phyloP scores from a whole-genome alignment of 2,329 filamentous ascomycete species.

The Sporothrix euskadiensis region DNA sequence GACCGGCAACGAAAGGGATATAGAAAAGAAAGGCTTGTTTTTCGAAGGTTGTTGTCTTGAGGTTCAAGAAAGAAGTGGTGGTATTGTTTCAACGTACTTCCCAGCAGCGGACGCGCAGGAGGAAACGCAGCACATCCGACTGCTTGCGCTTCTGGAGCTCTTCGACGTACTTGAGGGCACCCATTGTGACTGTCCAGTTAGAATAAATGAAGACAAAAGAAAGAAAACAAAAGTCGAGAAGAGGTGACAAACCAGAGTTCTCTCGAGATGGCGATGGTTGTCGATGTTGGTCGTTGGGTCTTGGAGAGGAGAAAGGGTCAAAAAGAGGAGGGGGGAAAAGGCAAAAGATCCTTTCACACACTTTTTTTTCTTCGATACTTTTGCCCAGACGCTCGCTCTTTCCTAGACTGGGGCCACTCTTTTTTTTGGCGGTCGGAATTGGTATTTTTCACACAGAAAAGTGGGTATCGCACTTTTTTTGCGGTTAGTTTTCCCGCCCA shows the following conservation, averaged over 20 bases:
- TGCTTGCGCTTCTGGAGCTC: slow-evolving; percentile 99
- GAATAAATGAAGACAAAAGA: not conserved
- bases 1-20: slow-evolving; percentile 14
- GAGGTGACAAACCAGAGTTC: slow-evolving; percentile 23
- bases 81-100: slow-evolving; percentile 71
- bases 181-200: slow-evolving; percentile 70
- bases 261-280: slow-evolving; percentile 25
- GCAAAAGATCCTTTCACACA: slow-evolving; percentile 16
- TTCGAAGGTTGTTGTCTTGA: slow-evolving; percentile 20
- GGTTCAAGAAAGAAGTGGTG: not conserved
- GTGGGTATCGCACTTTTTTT: slow-evolving; percentile 25
- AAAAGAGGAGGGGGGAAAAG: slow-evolving; percentile 12
- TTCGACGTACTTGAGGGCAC: slow-evolving; percentile 99
- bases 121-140: slow-evolving; percentile 99
- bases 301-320: not conserved
- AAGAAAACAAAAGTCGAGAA: not conserved
- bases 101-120: slow-evolving; percentile 99
- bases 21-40: slow-evolving; percentile 9
- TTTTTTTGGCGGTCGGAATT: slow-evolving; percentile 17
- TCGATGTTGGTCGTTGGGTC: slow-evolving; percentile 26
- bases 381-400: not conserved
- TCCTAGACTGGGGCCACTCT: not conserved
- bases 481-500: slow-evolving; percentile 23
- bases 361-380: slow-evolving; percentile 16
- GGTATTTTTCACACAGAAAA: slow-evolving; percentile 20